phyloP scores from a whole-genome alignment of 1,284 basidiomycete species.

The Ceratobasidium sp. region DNA sequence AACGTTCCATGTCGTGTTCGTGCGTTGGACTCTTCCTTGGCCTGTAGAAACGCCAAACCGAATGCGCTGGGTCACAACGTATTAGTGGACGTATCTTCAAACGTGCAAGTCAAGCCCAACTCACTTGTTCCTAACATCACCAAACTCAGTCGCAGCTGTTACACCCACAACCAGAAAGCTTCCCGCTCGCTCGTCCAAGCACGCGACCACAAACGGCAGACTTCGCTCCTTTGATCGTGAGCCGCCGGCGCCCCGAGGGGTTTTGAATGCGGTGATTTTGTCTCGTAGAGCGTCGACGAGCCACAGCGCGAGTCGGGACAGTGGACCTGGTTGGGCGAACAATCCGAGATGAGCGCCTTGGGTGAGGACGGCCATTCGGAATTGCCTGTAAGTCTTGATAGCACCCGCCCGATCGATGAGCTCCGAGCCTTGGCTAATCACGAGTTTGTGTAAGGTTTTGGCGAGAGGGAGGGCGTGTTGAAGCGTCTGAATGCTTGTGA shows the following conservation, averaged over 20 bases:
- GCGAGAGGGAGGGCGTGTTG: conserved; percentile 84
- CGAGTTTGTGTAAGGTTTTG: conserved; percentile 92
- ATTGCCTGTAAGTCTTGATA: conserved; percentile 84
- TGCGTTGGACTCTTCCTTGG: conserved; percentile 83
- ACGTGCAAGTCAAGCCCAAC: conserved; percentile 55
- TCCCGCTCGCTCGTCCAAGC: conserved; percentile 82
- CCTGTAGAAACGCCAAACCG: conserved; percentile 89
- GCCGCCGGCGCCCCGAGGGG: conserved; percentile 62
- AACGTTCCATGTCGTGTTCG: conserved; percentile 88
- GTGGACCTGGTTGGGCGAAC: conserved; percentile 89
- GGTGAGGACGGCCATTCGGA: conserved; percentile 89
- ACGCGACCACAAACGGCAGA: conserved; percentile 93
- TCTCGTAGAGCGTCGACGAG: conserved; percentile 94
- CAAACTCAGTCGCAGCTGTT: conserved; percentile 90
- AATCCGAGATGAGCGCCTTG: conserved; percentile 93
- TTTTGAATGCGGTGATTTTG: conserved; percentile 70
- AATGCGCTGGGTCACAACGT: conserved; percentile 76
- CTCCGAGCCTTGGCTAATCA: conserved; percentile 92
- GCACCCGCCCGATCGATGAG: conserved; percentile 92
- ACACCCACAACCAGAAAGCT: conserved; percentile 93
- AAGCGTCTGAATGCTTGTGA: conserved; percentile 74
- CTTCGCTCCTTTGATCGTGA: conserved; percentile 64
- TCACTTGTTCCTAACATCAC: conserved; percentile 91
- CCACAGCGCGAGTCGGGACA: conserved; percentile 92
- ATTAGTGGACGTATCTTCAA: conserved; percentile 30